Evolutionary conservation across 2,329 filamentous ascomycete species (phyloP).

Genomic region (Cercospora sesami): DNA sequence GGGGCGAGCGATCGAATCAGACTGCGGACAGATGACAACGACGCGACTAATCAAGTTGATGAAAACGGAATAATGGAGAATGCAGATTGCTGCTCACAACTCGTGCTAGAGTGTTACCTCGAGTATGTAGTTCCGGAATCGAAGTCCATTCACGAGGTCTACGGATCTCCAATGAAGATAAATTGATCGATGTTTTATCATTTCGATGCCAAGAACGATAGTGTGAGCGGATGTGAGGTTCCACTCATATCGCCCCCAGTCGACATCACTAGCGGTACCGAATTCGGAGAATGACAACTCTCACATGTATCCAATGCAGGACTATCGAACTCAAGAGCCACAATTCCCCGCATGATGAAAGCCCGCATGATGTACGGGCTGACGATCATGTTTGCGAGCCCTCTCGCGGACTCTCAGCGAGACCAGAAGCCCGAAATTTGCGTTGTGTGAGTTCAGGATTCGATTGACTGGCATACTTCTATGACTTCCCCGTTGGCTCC

Average conservation of each 20-base stretch:
- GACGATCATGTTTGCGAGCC: not conserved
- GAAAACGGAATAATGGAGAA: not conserved
- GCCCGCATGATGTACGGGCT: not conserved
- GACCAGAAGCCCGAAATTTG: too few relatives aligned
- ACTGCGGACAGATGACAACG: not conserved
- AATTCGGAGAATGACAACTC: not conserved
- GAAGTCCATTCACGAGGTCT: constrained; percentile 24
- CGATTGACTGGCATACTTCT: too few relatives aligned
- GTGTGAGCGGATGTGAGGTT: not conserved
- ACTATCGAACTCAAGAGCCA: not conserved
- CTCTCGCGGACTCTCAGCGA: too few relatives aligned
- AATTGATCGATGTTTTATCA: not conserved
- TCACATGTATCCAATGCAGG: not conserved
- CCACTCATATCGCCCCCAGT: fast-evolving
- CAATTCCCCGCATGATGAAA: not conserved
- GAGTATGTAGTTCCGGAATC: constrained; percentile 21
- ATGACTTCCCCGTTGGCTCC: too few relatives aligned
- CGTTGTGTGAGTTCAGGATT: too few relatives aligned
- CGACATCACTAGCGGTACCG: not conserved
- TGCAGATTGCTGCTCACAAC: not conserved
- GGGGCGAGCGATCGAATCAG: not conserved
- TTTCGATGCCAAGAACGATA: not conserved
- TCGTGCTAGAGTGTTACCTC: not conserved
- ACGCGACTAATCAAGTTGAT: not conserved
- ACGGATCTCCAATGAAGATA: constrained; percentile 22